These are phyloP conservation scores for Juglanconis sp. DNA, from an alignment of 2,329 filamentous ascomycete genomes.

Conservation along the genomic window DNA sequence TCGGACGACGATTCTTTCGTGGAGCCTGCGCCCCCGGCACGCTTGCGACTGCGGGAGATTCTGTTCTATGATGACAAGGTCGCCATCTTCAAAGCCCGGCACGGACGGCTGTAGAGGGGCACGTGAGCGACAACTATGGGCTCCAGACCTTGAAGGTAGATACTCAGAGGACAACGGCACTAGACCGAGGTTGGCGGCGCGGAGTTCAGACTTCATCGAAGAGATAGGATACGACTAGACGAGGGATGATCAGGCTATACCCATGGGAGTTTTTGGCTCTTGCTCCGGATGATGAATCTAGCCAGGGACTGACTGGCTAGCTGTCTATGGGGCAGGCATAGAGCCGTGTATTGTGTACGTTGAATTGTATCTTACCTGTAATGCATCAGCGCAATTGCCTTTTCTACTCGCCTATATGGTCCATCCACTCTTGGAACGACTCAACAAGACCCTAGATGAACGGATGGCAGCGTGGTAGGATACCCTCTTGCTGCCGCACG, in stretches of 20 bases:
- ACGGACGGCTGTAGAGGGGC: slow-evolving; percentile 44
- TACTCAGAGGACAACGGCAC: not conserved
- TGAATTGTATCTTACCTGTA: not conserved
- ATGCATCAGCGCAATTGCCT: not conserved
- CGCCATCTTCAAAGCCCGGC: slow-evolving; percentile 73
- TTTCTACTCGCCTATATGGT: too few species aligned
- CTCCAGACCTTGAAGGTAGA: not conserved
- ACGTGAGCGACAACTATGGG: not conserved
- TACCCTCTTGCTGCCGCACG: too few species aligned
- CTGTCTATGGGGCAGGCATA: not conserved
- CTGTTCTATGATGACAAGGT: slow-evolving; percentile 83
- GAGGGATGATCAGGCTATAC: slow-evolving; percentile 4
- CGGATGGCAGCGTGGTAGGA: too few species aligned
- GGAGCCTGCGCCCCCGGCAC: slow-evolving; percentile 38
- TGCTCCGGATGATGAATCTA: not conserved
- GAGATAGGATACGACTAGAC: not conserved
- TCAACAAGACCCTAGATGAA: too few species aligned
- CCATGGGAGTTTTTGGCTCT: not conserved
- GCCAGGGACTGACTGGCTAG: not conserved
- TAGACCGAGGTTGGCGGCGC: not conserved
- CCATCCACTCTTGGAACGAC: too few species aligned
- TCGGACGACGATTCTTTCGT: slow-evolving; percentile 47
- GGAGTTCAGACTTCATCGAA: not conserved
- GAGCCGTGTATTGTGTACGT: not conserved
- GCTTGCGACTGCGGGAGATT: slow-evolving; percentile 70